Percentiles rank a stretch among this genome's conserved stretches.
Conservation (phyloP, 306 rosid genomes). For the Pyrus betulifolia region DNA sequence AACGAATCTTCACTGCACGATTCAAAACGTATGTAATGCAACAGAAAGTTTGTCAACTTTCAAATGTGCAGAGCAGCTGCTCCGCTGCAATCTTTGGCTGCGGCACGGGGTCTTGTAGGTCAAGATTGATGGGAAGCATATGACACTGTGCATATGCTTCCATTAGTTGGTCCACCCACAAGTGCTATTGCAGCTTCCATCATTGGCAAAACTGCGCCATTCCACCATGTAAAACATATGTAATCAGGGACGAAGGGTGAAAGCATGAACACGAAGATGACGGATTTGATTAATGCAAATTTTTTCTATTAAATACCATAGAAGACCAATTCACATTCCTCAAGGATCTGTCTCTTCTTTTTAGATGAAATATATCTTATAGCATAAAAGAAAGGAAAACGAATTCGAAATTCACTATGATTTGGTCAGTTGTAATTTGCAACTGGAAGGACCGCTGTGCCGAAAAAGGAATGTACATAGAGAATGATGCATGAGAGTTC, state of each 20-base stretch:
- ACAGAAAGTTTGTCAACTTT: conserved; percentile 13
- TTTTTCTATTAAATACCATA: background rate
- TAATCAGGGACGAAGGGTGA: background rate
- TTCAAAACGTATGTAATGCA: background rate
- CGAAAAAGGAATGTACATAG: background rate
- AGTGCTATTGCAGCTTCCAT: conserved; percentile 91
- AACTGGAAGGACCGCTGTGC: background rate
- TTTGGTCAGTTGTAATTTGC: background rate
- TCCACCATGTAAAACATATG: conserved; percentile 5
- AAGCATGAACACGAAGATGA: background rate
- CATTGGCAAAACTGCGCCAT: conserved; percentile 90
- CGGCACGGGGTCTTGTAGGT: conserved; percentile 54
- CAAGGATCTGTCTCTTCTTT: no score
- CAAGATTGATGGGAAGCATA: conserved; percentile 58
- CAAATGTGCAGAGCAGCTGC: conserved; percentile 24
- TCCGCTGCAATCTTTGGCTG: conserved; percentile 12
- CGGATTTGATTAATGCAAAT: background rate
- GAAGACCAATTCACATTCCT: no score
- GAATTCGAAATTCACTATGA: background rate
- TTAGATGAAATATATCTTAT: background rate
- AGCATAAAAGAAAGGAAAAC: background rate
- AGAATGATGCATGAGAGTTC: background rate
- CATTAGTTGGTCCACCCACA: conserved; percentile 83
- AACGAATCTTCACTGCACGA: no score
- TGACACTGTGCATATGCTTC: conserved; percentile 84